These are phyloP conservation scores for Eucalyptus pauciflora DNA, from an alignment of 345 rosid species.

Conservation along the genomic window DNA sequence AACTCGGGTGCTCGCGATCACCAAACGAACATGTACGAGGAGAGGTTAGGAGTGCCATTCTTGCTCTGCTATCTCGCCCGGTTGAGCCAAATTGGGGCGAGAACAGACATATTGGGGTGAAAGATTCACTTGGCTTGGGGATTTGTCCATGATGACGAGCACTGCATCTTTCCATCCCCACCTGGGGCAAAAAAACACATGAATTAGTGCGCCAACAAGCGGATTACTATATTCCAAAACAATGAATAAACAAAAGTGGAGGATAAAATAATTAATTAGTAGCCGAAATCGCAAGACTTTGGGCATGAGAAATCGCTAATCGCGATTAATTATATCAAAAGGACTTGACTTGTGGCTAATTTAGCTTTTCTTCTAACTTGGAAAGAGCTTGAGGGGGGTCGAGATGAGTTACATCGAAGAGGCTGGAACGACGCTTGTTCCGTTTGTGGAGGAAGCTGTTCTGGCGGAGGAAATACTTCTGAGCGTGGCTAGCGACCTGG, in stretches of 20 bases:
- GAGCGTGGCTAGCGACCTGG: conserved; percentile 29
- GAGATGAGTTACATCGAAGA: conserved; percentile 4
- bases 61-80: background rate
- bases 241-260: background rate
- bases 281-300: background rate
- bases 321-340: background rate
- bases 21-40: background rate
- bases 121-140: background rate
- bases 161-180: background rate
- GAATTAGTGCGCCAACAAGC: background rate
- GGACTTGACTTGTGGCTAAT: background rate
- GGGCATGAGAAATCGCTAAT: background rate
- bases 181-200: background rate
- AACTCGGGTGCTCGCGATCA: background rate
- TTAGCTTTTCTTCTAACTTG: background rate
- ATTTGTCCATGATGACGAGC: background rate
- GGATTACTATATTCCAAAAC: background rate
- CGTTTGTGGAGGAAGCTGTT: background rate
- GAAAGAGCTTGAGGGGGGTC: too few relatives aligned
- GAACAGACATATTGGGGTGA: background rate
- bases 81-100: background rate
- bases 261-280: background rate
- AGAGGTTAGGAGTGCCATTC: background rate
- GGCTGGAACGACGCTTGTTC: conserved; percentile 10
- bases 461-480: conserved; percentile 19